Percentiles rank a stretch among this genome's conserved stretches.
phyloP scores from a whole-genome alignment of 495 filamentous ascomycete species.

The Podospora didyma region DNA sequence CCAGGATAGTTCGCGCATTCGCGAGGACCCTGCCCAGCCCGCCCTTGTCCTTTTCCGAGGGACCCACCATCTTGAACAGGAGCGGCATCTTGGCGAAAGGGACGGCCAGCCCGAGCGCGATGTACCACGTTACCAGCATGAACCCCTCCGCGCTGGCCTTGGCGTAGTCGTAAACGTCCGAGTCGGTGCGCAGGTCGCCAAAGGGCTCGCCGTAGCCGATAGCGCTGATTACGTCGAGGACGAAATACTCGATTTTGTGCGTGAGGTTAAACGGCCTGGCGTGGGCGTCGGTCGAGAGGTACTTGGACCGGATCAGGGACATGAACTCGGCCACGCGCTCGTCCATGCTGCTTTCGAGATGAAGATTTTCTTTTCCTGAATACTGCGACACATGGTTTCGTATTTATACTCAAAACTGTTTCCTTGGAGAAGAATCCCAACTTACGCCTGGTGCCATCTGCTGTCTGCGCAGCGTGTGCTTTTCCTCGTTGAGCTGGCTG shows the following conservation, averaged over 20 bases:
- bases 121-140: no score
- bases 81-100: no score
- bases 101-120: no score
- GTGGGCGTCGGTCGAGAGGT: slow-evolving; percentile 46
- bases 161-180: slow-evolving; percentile 55
- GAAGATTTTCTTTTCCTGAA: slow-evolving; percentile 39
- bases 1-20: slow-evolving; percentile 15
- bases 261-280: slow-evolving; percentile 45
- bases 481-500: slow-evolving; percentile 16
- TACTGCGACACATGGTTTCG: slow-evolving; percentile 33
- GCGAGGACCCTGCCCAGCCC: slow-evolving; percentile 18
- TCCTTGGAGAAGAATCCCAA: no score
- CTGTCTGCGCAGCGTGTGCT: slow-evolving; percentile 26
- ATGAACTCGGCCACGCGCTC: slow-evolving; percentile 31
- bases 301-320: slow-evolving; percentile 37
- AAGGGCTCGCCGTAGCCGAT: slow-evolving; percentile 59
- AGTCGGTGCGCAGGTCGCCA: slow-evolving; percentile 55
- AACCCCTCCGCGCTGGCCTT: slow-evolving; percentile 40
- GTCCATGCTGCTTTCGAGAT: slow-evolving; percentile 38
- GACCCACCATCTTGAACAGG: no score
- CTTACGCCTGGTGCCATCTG: slow-evolving; percentile 25
- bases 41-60: slow-evolving; percentile 27
- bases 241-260: slow-evolving; percentile 50
- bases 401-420: no score
- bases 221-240: slow-evolving; percentile 61